Percentiles rank a stretch among this genome's conserved stretches.
Conservation (phyloP, 177 flowering plant genomes). For the Tripterygium wilfordii region DNA sequence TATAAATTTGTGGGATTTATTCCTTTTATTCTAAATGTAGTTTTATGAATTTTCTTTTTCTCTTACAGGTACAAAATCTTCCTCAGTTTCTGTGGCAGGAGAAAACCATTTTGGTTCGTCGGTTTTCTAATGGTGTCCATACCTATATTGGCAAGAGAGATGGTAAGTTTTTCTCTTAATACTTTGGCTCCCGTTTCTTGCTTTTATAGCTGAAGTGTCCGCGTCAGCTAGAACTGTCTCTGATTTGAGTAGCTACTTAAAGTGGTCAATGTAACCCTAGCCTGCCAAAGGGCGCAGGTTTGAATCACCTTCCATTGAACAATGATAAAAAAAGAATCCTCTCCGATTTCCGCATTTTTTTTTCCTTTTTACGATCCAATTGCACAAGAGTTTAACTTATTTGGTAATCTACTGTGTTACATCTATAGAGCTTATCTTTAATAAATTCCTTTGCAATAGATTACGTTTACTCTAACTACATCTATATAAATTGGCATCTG, state of each 20-base stretch:
- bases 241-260: no score
- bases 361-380: not conserved
- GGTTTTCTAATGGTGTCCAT: constrained; percentile 34
- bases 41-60: constrained; percentile 5
- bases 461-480: no score
- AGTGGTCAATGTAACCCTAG: no score
- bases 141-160: constrained; percentile 22
- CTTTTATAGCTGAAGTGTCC: not conserved
- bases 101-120: constrained; percentile 31
- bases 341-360: not conserved
- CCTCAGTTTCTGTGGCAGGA: constrained; percentile 29
- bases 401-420: no score
- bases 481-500: no score
- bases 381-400: no score
- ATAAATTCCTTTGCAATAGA: no score
- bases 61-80: constrained; percentile 37
- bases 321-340: not conserved
- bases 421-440: no score
- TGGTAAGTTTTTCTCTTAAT: constrained; percentile 26
- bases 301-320: not conserved
- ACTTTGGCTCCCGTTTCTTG: not conserved
- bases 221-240: not conserved
- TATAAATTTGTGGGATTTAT: not conserved
- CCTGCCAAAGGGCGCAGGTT: no score
- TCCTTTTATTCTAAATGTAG: not conserved